Base-by-base conservation (phyloP, 257 asterid species). In the Ajuga chamaepitys region DNA sequence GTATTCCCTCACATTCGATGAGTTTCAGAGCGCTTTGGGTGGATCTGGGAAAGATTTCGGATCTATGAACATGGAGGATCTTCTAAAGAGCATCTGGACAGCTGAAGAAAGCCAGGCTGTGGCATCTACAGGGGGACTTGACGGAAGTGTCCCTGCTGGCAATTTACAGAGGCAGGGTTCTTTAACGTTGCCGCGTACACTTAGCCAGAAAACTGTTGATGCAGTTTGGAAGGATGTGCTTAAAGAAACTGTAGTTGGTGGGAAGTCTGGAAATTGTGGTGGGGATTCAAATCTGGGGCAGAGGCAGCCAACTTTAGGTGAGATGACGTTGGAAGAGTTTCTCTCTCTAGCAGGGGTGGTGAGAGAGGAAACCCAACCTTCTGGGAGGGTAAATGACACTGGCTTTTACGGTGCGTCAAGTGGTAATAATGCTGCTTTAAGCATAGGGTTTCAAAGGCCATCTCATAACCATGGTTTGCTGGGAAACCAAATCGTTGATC, bases 51-150 rank as follows among this genome's bases (percentile, higher is more conserved):
- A 79, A 82, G 96, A 91, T 50, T 86, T 86, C 25, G 98, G 98
- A 22, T 88, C 96, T 5, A 85, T 91, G 91, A 91, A 91, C 64
- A 88, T 91, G 96, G 98, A 91, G 78, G 98, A 91, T 21, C 89
- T 91, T 7, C 35, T 91, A 26, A 91, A 91, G 81, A 91, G 80
- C 78, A 85, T 91, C 54, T 88, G 96, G 96, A 79, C 92, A 12
- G 95, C 90, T 30, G 98, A 91, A 71, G 98, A 86, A 79, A 79
- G 77, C 60, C 95, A 88, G 74, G 82, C 73, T 18, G 24, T 21
- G 62, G 57, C 72, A 20, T 40, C 79, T 46, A 28, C 73, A 3
- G 86, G 76, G 37, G 80, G 42, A 6, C 88, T 69, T 66, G 70
- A 72, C 35, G 87, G 72, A 41, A 71, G 20, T 30, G 58, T 46